Evolutionary conservation across 1,284 basidiomycete genomes (phyloP), one percentile per base, ranked within the genome.

Genomic region (Prillingera fragicola): DNA sequence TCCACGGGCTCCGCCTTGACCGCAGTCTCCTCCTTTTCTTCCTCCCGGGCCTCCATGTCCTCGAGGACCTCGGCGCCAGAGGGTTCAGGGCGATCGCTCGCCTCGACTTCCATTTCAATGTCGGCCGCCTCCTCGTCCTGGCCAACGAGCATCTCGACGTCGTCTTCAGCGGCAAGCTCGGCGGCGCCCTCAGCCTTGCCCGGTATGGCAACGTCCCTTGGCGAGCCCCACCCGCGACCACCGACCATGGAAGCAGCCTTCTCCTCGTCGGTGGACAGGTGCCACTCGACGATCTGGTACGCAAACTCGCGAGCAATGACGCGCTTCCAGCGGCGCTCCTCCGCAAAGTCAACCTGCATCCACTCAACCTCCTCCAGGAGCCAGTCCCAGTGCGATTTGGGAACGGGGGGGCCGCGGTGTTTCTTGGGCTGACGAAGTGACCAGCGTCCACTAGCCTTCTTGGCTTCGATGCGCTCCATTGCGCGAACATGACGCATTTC

Each of bases 281-380:
- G 88, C 88, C 90, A 98, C 54, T 87, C 84, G 10, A 85, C 77
- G 12, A 88, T 83, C 36, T 87, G 81, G 41, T 81, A 81, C 0
- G 87, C 87, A n/a, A 97, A 69, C 48, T 85, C 83, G 63, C 84
- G 85, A 0, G 94, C 92, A 15, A 90, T 67, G 1, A 84, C 83
- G 26, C 86, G 73, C 68, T 98, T 98, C 92, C 92, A 98, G 48
- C 80, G 80, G 39, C 87, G 77, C 65, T 99, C 95, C 69, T 98
- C 91, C 8, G 85, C 81, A 59, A 91, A 97, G 63, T 99, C 95
- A 13, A 81, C 81, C 36, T 91, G 85, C 78, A 99, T 84, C 95
- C 94, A 98, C 79, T 86, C 88, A 89, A 97, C 90, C 72, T 98
- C 95, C 51, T 98, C 95, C 64, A 98, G 73, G 23, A 98, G 74